These are phyloP conservation scores for Funneliformis caledonium DNA, from an alignment of 371 early-diverging fungal genomes.

Conservation along the genomic window DNA sequence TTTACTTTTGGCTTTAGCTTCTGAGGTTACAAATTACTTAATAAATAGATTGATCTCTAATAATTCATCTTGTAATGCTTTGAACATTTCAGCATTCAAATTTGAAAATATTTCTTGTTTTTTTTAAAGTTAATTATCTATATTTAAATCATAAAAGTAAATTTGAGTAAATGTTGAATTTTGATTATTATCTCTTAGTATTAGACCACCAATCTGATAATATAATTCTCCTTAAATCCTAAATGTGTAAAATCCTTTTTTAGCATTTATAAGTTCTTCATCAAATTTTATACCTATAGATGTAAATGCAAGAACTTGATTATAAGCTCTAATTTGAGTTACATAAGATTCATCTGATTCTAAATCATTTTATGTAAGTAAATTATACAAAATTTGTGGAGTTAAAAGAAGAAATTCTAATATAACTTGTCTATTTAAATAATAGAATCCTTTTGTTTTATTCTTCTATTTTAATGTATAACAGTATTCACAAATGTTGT, in stretches of 20 bases:
- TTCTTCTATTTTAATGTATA: not conserved
- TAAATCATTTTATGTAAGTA: not conserved
- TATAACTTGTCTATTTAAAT: not conserved
- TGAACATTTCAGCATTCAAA: not conserved
- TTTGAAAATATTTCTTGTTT: not conserved
- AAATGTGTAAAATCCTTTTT: not conserved
- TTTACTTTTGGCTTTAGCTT: not conserved
- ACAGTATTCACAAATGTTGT: not conserved
- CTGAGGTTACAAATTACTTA: not conserved
- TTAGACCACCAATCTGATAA: no score
- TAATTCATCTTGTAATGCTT: not conserved
- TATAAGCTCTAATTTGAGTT: constrained; percentile 37
- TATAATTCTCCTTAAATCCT: no score
- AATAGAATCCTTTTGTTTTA: not conserved
- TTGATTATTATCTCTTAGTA: not conserved
- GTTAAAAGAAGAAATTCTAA: not conserved
- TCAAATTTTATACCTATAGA: constrained; percentile 36
- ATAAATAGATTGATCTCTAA: not conserved
- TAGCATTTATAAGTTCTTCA: not conserved
- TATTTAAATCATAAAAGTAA: constrained; percentile 36
- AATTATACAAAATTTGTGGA: not conserved
- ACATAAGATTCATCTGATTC: not conserved
- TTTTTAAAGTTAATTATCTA: constrained; percentile 3
- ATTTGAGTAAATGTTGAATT: constrained; percentile 40
- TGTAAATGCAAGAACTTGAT: constrained; percentile 35